Percentiles rank a stretch among this genome's conserved stretches.
These are phyloP conservation scores for Leccinum longicurvipes DNA, from an alignment of 768 basidiomycete species.

Conservation along the genomic window DNA sequence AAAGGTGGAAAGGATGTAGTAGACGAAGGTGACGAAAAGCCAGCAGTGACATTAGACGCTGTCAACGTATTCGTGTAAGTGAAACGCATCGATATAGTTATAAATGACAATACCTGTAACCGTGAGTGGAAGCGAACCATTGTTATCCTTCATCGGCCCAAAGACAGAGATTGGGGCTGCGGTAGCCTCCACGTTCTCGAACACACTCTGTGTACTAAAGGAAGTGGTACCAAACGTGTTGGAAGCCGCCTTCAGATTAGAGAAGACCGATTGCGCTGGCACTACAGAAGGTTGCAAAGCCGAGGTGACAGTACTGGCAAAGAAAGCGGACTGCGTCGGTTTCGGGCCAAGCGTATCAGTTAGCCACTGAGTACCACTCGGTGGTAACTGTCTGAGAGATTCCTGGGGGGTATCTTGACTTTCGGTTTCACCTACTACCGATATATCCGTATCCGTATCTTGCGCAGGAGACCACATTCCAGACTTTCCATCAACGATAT, in stretches of 20 bases:
- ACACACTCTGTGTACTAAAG: slow-evolving; percentile 12
- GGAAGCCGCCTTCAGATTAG: slow-evolving; percentile 30
- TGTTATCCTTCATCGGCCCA: slow-evolving; percentile 1
- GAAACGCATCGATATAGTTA: not conserved
- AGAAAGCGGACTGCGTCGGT: slow-evolving; percentile 26
- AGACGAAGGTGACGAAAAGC: not conserved
- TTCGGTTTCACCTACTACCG: slow-evolving; percentile 20
- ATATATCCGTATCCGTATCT: slow-evolving; percentile 25
- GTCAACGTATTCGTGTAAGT: not conserved
- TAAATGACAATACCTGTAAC: slow-evolving; percentile 14
- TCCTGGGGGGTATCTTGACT: slow-evolving; percentile 2
- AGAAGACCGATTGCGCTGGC: slow-evolving; percentile 31
- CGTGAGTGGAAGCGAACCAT: not conserved
- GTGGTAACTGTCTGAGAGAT: slow-evolving; percentile 19
- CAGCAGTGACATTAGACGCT: not conserved
- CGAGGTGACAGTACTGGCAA: slow-evolving; percentile 7
- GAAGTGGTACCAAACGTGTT: slow-evolving; percentile 34
- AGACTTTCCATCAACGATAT: slow-evolving; percentile 67
- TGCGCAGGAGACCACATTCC: slow-evolving; percentile 24
- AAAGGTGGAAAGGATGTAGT: slow-evolving; percentile 2
- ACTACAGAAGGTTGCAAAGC: slow-evolving; percentile 14
- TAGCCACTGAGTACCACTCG: slow-evolving; percentile 32
- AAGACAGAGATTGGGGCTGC: slow-evolving; percentile 6
- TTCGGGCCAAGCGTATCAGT: slow-evolving; percentile 30
- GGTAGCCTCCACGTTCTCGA: slow-evolving; percentile 1